Base-by-base conservation (phyloP, 164 flowering plant species). In the Kalanchoe fedtschenkoi region DNA sequence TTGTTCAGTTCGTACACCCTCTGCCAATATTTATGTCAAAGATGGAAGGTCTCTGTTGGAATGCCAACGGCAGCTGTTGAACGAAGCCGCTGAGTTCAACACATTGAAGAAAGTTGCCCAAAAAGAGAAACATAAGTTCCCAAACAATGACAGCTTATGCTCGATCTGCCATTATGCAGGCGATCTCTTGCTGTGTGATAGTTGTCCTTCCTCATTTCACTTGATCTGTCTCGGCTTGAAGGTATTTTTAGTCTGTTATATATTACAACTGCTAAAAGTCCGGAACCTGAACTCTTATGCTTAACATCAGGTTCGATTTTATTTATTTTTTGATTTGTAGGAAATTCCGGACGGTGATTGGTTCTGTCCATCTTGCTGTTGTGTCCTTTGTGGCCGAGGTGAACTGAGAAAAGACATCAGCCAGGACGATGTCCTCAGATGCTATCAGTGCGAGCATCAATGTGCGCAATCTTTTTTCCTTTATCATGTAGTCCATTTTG, bases 291-390 rank as follows among this genome's bases (percentile, higher is more conserved):
- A 11, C 14, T 63, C 39, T 21, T 35, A 69, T 2, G 28, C 19
- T n/a, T 43, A 11, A 33, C 10, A 37, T 63, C 17, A 33, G 46
- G 30, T 32, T 55, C 33, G 14, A 17, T 5, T n/a, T n/a, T 15
- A 24, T 2, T 46, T 60, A 41, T 35, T 58, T 6, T 32, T 8
- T 39, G 15, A 3, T 53, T 11, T 58, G 57, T 54, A 93, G 97
- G 81, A 74, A 53, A 62, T 85, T 64, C 97, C 92, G 1, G 83
- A 81, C 53, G 99, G 92, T 60, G 83, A 81, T 39, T 93, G 99
- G 99, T 85, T 81, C 64, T 93, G 99, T 64, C 88, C 84, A 56
- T 80, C 89, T 44, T 93, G 98, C 62, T 73, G 81, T 66, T 93
- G 98, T 66, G 66, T 71, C 62, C 73, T 79, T 69, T 93, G 98